Evolutionary conservation across 495 filamentous ascomycete species (phyloP), one percentile per base, ranked within the genome.

Genomic region (Aspergillus sclerotioniger): DNA sequence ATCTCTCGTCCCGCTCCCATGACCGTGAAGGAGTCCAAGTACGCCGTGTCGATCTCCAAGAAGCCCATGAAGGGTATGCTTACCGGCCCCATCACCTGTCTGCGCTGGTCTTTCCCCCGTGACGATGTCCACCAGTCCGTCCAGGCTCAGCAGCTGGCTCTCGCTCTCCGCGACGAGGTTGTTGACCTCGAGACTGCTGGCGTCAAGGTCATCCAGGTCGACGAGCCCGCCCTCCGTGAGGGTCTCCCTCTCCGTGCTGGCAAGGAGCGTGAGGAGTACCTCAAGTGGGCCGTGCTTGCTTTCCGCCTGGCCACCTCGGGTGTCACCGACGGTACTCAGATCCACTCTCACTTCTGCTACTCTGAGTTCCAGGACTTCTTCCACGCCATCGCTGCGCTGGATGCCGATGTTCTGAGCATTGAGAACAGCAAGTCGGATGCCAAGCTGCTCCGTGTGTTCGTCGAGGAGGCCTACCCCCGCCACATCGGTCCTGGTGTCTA

Each of bases 351-450:
- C 82, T 98, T 98, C 91, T 98, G 94, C 78, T 98, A 98, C 87
- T 96, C 92, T 46, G 94, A 98, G 82, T 98, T 98, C 90, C 94
- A 98, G 80, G 94, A 98, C 83, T 98, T 98, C 85, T 98, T 98
- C 90, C 90, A 98, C 75, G 93, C 94, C 77, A 98, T 98, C 64
- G 91, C 95, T 60, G 95, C 95, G 43, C 84, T 98, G 57, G 94
- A 98, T 73, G 92, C 94, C 64, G 94, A 98, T 81, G 94, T 98
- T 55, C 87, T 98, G 64, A 92, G 87, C 70, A 98, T 98, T 69
- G 94, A 98, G 87, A 98, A 98, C 90, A 92, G 88, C 86, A 98
- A 98, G 89, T 95, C 90, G 60, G 94, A 98, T 76, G 92, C 95
- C 67, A 98, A 98, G 87, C 86, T 98, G 58, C 87, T 98, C 72